Evolutionary conservation across 2,329 filamentous ascomycete species (phyloP).

Genomic region (Ophiosphaerella herpotricha): DNA sequence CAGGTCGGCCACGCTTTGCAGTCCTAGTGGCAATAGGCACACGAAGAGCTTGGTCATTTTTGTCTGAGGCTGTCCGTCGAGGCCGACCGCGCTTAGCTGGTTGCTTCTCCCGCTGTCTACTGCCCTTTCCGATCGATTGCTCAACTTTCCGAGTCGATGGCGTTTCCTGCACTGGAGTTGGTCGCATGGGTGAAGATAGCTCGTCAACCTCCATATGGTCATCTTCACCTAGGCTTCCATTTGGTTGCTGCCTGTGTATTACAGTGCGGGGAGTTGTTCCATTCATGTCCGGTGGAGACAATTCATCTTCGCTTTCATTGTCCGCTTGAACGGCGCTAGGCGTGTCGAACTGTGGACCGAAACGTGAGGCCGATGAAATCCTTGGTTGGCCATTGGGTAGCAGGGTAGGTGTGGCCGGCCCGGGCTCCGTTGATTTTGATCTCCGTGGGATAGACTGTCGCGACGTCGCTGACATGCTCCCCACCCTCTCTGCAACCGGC

Average conservation of each 20-base stretch:
- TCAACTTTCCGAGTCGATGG: conserved; percentile 1
- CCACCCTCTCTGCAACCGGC: conserved; percentile 7
- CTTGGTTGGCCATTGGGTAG: conserved; percentile 17
- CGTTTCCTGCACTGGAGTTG: conserved; percentile 8
- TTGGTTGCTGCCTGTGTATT: conserved; percentile 1
- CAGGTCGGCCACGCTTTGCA: not conserved
- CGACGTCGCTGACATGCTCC: conserved; percentile 14
- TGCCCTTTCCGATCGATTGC: not conserved
- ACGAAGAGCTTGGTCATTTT: not conserved
- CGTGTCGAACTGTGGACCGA: conserved; percentile 15
- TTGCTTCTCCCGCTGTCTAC: not conserved
- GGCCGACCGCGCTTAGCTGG: conserved; percentile 12
- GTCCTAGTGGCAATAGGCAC: not conserved
- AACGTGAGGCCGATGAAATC: conserved; percentile 15
- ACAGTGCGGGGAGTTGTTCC: conserved; percentile 17
- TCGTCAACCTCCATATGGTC: conserved; percentile 26
- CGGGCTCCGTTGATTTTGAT: conserved; percentile 27
- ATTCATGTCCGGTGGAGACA: conserved; percentile 25
- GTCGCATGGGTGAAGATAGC: conserved; percentile 14
- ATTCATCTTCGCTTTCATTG: conserved; percentile 36
- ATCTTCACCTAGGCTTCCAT: conserved; percentile 6
- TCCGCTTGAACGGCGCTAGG: conserved; percentile 15
- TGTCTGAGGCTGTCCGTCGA: conserved; percentile 1
- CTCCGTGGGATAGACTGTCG: conserved; percentile 13
- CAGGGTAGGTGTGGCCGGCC: conserved; percentile 30